phyloP scores from a whole-genome alignment of 169 alveolate species.

The Eimeria zaria region DNA sequence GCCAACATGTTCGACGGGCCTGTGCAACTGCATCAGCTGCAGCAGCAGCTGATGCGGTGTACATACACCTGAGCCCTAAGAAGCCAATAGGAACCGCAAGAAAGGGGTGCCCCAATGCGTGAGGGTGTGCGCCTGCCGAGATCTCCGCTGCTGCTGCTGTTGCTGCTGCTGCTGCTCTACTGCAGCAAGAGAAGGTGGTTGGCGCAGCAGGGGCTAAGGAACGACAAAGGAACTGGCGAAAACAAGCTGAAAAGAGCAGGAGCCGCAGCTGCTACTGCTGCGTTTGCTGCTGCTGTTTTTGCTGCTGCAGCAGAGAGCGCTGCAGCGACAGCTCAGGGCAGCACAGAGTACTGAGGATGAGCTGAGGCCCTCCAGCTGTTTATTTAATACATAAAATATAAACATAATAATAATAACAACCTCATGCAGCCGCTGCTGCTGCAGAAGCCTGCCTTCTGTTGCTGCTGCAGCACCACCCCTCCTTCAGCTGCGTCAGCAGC shows the following conservation, averaged over 20 bases:
- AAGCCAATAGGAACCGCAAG: conserved; percentile 40
- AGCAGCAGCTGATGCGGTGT: conserved; percentile 26
- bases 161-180: conserved; percentile 10
- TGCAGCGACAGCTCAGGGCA: conserved; percentile 33
- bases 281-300: background rate
- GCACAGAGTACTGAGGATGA: background rate
- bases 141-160: conserved; percentile 20
- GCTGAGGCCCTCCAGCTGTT: conserved; percentile 29
- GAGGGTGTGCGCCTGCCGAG: conserved; percentile 70
- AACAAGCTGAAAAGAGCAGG: background rate
- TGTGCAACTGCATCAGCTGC: conserved; percentile 35
- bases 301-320: conserved; percentile 67
- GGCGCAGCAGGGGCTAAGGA: conserved; percentile 39
- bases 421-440: background rate
- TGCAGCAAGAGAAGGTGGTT: background rate
- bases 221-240: conserved; percentile 39
- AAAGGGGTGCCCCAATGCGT: conserved; percentile 6
- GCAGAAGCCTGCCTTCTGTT: conserved; percentile 45
- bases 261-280: conserved; percentile 21
- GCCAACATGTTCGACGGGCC: conserved; percentile 44
- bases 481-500: conserved; percentile 42
- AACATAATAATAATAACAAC: conserved; percentile 10
- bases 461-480: conserved; percentile 41
- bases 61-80: conserved; percentile 18
- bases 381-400: background rate